Evolutionary conservation across 108 stramenopile species (phyloP), one percentile per base, ranked within the genome.

Genomic region (Fragilaria radians): DNA sequence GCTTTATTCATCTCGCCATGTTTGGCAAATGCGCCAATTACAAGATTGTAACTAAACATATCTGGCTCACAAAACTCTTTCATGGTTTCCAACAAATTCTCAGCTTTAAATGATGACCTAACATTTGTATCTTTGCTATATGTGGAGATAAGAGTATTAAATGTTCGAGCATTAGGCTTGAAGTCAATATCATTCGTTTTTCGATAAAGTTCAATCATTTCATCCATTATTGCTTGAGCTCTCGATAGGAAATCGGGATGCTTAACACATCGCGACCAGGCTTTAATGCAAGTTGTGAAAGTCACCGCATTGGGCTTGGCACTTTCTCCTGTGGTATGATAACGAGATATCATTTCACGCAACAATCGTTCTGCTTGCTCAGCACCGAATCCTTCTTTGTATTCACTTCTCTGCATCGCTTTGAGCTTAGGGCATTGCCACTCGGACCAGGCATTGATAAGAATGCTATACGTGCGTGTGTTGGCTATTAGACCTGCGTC

Each of bases 371-470:
- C 63, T 0, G 78, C 78, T 3, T 63, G 62, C 14, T 64, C 48
- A n/a, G 76, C 74, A 4, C 72, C 73, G 2, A 61, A 28, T 11
- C 49, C 52, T 5, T 24, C 23, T 54, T n/a, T 11, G 31, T 73
- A 59, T 59, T 49, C 31, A 65, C 57, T 19, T 53, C 34, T 62
- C n/a, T n/a, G n/a, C n/a, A n/a, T n/a, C n/a, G n/a, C n/a, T n/a
- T n/a, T n/a, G n/a, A n/a, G n/a, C n/a, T n/a, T n/a, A n/a, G n/a
- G n/a, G n/a, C n/a, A n/a, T 66, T 72, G 58, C 7, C 11, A 7
- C 63, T 68, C 59, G 3, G 83, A 61, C 71, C 74, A 85, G 1
- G 80, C 84, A 65, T 80, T 66, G 61, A 85, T 54, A 9, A 82
- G 71, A 26, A 74, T 63, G 9, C 76, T 63, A 48, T 70, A 77